Conservation (phyloP, 2,329 filamentous ascomycete species). For the Aspergillus oerlinghausenensis region DNA sequence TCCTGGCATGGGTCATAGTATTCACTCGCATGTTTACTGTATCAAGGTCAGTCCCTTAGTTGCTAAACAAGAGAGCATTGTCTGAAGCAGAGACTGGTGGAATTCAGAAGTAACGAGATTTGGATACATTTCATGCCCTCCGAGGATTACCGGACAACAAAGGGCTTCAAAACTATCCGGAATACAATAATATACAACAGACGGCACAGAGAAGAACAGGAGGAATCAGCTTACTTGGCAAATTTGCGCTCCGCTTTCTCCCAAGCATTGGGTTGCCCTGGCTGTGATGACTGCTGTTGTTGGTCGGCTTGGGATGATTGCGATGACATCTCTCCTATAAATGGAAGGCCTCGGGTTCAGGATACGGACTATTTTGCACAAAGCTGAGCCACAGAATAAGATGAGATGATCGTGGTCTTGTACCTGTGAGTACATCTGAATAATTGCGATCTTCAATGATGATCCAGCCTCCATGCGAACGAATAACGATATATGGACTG, state of each 20-base stretch:
- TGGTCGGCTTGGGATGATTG: conserved; percentile 8
- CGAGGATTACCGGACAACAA: background rate
- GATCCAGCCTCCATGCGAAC: background rate
- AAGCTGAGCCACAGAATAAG: background rate
- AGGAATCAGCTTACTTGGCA: conserved; percentile 48
- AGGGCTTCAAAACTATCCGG: background rate
- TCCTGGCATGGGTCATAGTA: conserved; percentile 96
- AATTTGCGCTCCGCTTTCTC: conserved; percentile 59
- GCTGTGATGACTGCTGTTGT: conserved; percentile 32
- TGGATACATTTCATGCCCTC: background rate
- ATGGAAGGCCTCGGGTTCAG: too few relatives aligned
- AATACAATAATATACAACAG: background rate
- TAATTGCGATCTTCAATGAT: background rate
- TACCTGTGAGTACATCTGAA: background rate
- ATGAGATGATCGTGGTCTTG: background rate
- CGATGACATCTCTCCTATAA: conserved; percentile 9
- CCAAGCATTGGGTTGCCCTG: conserved; percentile 45
- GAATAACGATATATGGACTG: background rate
- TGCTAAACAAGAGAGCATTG: background rate
- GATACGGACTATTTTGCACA: background rate
- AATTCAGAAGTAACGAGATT: background rate
- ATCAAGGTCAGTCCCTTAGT: conserved; percentile 1
- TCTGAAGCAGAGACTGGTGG: background rate
- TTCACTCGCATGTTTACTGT: conserved; percentile 80
- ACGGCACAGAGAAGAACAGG: background rate